These are phyloP conservation scores for Fusarium xylarioides DNA, from an alignment of 2,329 filamentous ascomycete genomes.

Conservation along the genomic window DNA sequence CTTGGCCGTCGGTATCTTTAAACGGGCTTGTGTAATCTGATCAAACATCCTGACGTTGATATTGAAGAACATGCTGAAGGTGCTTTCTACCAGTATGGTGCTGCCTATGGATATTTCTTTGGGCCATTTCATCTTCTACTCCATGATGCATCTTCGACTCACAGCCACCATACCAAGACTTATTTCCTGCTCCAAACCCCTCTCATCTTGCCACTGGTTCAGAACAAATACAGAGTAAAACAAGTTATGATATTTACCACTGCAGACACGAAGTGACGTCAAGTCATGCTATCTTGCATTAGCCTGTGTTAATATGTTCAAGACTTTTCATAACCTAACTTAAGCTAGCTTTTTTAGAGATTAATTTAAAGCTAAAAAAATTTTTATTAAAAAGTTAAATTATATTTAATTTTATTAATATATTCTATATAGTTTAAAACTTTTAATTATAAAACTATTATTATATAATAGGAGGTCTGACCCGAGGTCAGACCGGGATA, in stretches of 20 bases:
- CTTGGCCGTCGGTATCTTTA: not conserved
- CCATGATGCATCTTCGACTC: not conserved
- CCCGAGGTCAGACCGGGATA: too few species aligned
- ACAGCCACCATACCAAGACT: not conserved
- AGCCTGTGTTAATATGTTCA: conserved; percentile 17
- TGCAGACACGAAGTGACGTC: conserved; percentile 12
- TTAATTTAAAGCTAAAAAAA: too few species aligned
- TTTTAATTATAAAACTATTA: too few species aligned
- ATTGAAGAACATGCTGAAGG: not conserved
- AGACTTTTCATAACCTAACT: too few species aligned
- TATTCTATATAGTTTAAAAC: too few species aligned
- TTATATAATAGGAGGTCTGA: too few species aligned
- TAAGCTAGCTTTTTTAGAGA: too few species aligned
- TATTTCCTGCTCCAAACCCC: not conserved
- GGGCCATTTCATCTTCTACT: not conserved
- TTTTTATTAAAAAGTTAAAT: too few species aligned
- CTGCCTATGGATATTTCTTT: not conserved
- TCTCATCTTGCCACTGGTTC: conserved; percentile 25
- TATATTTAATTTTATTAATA: too few species aligned
- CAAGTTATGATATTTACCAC: not conserved
- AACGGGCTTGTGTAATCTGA: not conserved
- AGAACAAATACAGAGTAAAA: not conserved
- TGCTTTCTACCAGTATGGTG: not conserved
- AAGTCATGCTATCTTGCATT: conserved; percentile 19
- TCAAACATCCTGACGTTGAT: not conserved